A percentile compares a stretch with the other conserved stretches of the same genome.
phyloP scores from a whole-genome alignment of 2,329 filamentous ascomycete genomes.

The Thelonectria blattea region DNA sequence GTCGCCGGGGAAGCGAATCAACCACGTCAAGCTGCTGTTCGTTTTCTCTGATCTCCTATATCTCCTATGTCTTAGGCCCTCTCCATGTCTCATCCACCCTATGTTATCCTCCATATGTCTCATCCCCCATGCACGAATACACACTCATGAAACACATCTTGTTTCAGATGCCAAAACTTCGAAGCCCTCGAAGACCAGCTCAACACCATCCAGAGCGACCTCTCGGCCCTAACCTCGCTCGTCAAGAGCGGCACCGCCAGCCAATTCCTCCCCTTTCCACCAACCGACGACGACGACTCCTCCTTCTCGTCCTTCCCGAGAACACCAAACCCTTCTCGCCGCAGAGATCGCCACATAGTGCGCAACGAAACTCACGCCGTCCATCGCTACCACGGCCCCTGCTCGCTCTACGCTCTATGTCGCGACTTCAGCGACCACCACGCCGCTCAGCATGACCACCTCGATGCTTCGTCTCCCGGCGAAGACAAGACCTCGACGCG shows the following conservation, averaged over 20 bases:
- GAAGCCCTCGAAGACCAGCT: slow-evolving; percentile 38
- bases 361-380: slow-evolving; percentile 26
- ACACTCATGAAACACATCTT: slow-evolving; percentile 24
- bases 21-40: slow-evolving; percentile 40
- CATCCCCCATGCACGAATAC: no score
- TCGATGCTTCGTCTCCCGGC: neutral
- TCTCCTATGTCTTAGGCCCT: no score
- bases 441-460: slow-evolving; percentile 22
- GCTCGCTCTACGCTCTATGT: slow-evolving; percentile 35
- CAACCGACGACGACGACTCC: no score
- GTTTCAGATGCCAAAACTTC: slow-evolving; percentile 38
- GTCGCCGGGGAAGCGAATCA: slow-evolving; percentile 38
- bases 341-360: slow-evolving; percentile 30
- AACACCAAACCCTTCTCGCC: neutral
- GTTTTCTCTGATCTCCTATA: slow-evolving; percentile 14
- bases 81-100: no score
- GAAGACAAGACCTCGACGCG: slow-evolving; percentile 12
- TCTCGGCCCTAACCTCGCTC: slow-evolving; percentile 36
- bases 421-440: slow-evolving; percentile 33
- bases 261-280: slow-evolving; percentile 11
- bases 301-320: no score
- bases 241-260: slow-evolving; percentile 28
- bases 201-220: slow-evolving; percentile 36
- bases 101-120: neutral
- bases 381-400: slow-evolving; percentile 36